Base-by-base conservation (phyloP, 805 yeast species). In the Scheffersomyces spartinae region DNA sequence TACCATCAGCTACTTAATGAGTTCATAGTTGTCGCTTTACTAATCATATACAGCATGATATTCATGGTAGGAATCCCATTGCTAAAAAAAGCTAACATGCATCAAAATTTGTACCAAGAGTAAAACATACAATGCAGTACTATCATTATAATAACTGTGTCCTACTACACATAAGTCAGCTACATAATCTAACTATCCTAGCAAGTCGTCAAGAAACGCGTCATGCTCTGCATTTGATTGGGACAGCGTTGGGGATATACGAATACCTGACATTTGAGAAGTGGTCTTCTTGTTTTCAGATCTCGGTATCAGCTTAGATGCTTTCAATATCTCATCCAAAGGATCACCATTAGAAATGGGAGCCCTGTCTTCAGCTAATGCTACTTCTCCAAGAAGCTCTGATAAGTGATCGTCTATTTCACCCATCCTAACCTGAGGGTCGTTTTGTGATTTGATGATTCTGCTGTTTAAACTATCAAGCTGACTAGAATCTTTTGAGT, bases 381-480 rank as follows among this genome's bases (percentile, higher is more conserved):
- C 24, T 11, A 6, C 13, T 7, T 15, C 9, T 6, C 49, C 49
- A 8, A 43, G 26, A 17, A 43, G 24, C 7, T 17, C 30, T 14
- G 34, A 36, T 13, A 45, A 27, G 28, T 49, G 52, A 17, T 36
- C 41, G 24, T 39, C 47, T 1, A 23, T n/a, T 10, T 19, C 18
- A 13, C 15, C 26, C 3, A 26, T 23, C 9, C 12, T 20, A 4
- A 18, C 16, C 5, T 17, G n/a, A 6, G 10, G 6, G 9, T 21
- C 17, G 2, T 27, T 10, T 3, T 20, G 31, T 4, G 20, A 9
- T 17, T 14, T 30, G 0, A 31, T 24, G n/a, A 55, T 21, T 24
- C 38, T 45, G 9, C 31, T 26, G 29, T 53, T 48, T 29, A 52
- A 38, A 12, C 30, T 33, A 3, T 36, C 40, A 28, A 49, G 24